A percentile compares a stretch with the other conserved stretches of the same genome.
phyloP scores from a whole-genome alignment of 2,329 filamentous ascomycete genomes.

The Clonostachys sp. region DNA sequence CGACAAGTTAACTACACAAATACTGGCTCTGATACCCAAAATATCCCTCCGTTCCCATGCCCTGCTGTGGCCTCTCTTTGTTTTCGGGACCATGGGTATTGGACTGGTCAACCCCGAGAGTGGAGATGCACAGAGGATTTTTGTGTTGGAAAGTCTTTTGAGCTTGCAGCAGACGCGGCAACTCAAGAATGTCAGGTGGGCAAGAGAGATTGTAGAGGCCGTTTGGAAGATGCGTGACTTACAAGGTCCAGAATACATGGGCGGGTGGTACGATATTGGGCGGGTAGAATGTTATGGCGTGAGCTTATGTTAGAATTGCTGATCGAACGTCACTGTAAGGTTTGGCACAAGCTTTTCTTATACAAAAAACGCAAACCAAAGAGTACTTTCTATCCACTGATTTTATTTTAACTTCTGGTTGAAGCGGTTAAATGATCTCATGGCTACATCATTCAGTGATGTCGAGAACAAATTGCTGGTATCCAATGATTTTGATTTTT shows the following conservation, averaged over 20 bases:
- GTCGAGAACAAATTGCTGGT: too few relatives aligned
- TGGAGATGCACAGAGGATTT: background rate
- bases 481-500: too few relatives aligned
- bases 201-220: background rate
- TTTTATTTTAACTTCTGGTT: too few relatives aligned
- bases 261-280: background rate
- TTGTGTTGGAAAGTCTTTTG: background rate
- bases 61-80: background rate
- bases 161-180: background rate
- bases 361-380: too few relatives aligned
- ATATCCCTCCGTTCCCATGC: background rate
- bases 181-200: background rate
- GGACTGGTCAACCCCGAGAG: background rate
- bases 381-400: too few relatives aligned
- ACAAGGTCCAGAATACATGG: background rate
- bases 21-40: background rate
- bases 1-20: background rate
- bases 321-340: too few relatives aligned
- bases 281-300: background rate
- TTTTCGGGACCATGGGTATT: background rate
- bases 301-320: background rate
- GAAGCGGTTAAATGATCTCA: too few relatives aligned
- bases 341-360: too few relatives aligned
- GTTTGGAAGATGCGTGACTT: background rate
- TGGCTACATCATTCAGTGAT: too few relatives aligned